phyloP scores from a whole-genome alignment of 306 rosid genomes.

The Sicyos baderoa region DNA sequence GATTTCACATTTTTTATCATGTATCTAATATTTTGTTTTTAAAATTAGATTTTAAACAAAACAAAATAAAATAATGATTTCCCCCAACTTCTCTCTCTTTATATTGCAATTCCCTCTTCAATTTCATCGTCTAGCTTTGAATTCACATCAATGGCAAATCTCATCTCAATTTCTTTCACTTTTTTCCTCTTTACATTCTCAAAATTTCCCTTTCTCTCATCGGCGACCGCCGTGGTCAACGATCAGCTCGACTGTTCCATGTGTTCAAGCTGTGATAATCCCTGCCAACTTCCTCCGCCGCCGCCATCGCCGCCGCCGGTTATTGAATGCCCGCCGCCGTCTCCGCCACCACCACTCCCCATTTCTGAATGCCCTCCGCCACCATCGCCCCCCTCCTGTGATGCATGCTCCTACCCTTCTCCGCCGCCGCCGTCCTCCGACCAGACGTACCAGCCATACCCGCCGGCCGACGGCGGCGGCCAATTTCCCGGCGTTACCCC shows the following conservation, averaged over 20 bases:
- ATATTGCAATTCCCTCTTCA: background rate
- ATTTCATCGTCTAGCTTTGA: background rate
- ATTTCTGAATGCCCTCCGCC: conserved; percentile 15
- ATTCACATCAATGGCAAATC: conserved; percentile 16
- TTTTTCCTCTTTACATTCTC: conserved; percentile 6
- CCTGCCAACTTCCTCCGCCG: conserved; percentile 34
- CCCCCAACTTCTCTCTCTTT: background rate
- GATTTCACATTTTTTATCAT: too few species aligned
- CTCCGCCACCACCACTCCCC: conserved; percentile 25
- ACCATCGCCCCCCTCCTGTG: conserved; percentile 22
- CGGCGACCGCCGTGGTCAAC: conserved; percentile 27
- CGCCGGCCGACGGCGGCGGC: conserved; percentile 11
- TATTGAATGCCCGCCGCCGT: conserved; percentile 34
- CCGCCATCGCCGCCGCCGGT: conserved; percentile 35
- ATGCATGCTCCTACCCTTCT: conserved; percentile 12
- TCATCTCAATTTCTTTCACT: conserved; percentile 3
- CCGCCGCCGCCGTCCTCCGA: conserved; percentile 40
- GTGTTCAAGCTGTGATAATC: conserved; percentile 51
- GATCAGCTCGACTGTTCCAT: conserved; percentile 38
- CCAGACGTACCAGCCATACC: background rate
- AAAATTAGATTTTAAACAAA: too few species aligned
- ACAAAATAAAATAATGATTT: background rate
- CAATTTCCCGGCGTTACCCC: background rate
- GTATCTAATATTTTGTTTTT: too few species aligned
- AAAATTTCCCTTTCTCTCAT: background rate